Percentiles rank a stretch among this genome's conserved stretches.
These are phyloP conservation scores for Penicillium riverlandense DNA, from an alignment of 495 filamentous ascomycete genomes.

Conservation along the genomic window DNA sequence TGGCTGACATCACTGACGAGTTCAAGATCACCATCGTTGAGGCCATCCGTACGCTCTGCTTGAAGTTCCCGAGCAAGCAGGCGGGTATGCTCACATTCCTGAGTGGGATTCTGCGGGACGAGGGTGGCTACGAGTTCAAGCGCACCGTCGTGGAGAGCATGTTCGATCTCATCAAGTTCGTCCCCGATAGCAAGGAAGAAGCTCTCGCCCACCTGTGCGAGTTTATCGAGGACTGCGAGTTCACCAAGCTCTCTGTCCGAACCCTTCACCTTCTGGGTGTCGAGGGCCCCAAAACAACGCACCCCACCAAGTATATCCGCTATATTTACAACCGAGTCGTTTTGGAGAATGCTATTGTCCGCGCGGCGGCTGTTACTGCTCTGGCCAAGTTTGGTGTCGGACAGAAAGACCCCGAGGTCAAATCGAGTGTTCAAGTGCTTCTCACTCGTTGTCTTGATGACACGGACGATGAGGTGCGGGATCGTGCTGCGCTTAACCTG, in stretches of 20 bases:
- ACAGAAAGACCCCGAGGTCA: constrained; percentile 93
- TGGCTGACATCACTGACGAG: constrained; percentile 96
- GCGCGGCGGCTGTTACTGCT: constrained; percentile 91
- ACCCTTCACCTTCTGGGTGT: constrained; percentile 88
- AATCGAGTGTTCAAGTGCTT: constrained; percentile 86
- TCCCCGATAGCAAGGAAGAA: constrained; percentile 96
- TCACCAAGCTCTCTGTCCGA: constrained; percentile 94
- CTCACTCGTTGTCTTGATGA: constrained; percentile 93
- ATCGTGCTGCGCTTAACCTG: constrained; percentile 89
- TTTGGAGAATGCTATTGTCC: constrained; percentile 91
- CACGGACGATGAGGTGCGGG: constrained; percentile 94
- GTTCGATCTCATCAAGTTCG: constrained; percentile 99
- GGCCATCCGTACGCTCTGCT: constrained; percentile 88
- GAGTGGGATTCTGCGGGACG: constrained; percentile 88
- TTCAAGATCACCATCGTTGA: constrained; percentile 99
- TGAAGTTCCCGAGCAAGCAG: constrained; percentile 98
- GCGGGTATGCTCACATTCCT: constrained; percentile 96
- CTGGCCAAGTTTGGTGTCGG: constrained; percentile 96
- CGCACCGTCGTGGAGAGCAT: constrained; percentile 96
- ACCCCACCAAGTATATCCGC: constrained; percentile 96
- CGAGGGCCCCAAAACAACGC: constrained; percentile 90
- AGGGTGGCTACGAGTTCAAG: constrained; percentile 98
- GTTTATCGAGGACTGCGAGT: constrained; percentile 99
- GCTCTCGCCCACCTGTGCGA: constrained; percentile 95
- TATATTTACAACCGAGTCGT: constrained; percentile 99